Conservation (phyloP, 805 yeast genomes). For the Metschnikowia kofuensis region DNA sequence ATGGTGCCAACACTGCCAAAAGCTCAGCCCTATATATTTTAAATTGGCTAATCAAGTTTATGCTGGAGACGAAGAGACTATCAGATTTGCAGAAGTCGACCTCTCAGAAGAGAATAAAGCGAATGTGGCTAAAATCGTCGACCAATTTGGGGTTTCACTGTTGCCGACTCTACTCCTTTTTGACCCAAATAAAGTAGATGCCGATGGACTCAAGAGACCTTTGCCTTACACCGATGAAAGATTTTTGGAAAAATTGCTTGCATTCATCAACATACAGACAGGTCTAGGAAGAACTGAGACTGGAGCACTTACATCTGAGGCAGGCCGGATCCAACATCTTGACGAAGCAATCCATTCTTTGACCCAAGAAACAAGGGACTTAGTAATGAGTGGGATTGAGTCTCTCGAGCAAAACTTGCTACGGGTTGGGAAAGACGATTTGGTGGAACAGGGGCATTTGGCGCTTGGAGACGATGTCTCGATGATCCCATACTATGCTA, state of each 20-base stretch:
- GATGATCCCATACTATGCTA: slow-evolving; percentile 46
- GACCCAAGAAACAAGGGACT: slow-evolving; percentile 3
- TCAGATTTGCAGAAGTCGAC: slow-evolving; percentile 39
- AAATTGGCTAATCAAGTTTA: slow-evolving; percentile 48
- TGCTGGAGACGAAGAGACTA: slow-evolving; percentile 32
- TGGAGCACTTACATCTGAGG: slow-evolving; percentile 29
- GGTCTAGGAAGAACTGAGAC: slow-evolving; percentile 29
- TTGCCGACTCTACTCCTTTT: slow-evolving; percentile 59
- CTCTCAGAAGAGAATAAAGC: slow-evolving; percentile 11
- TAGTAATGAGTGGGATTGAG: slow-evolving; percentile 8
- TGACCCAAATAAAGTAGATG: slow-evolving; percentile 23
- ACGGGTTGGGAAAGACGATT: slow-evolving; percentile 10
- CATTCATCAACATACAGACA: slow-evolving; percentile 26
- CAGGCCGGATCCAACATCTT: slow-evolving; percentile 29
- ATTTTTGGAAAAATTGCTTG: slow-evolving; percentile 20
- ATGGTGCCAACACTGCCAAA: slow-evolving; percentile 60
- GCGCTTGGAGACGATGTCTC: slow-evolving; percentile 18
- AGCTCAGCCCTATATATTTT: slow-evolving; percentile 49
- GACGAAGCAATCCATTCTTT: slow-evolving; percentile 14
- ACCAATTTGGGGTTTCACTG: slow-evolving; percentile 37
- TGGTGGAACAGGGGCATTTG: slow-evolving; percentile 14
- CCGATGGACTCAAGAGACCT: slow-evolving; percentile 27
- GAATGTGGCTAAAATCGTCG: slow-evolving; percentile 13
- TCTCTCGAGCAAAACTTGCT: slow-evolving; percentile 12
- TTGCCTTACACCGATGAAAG: slow-evolving; percentile 25